A percentile compares a stretch with the other conserved stretches of the same genome.
Evolutionary conservation across 495 filamentous ascomycete species (phyloP).

Genomic region (Aspergillus conjunctus): DNA sequence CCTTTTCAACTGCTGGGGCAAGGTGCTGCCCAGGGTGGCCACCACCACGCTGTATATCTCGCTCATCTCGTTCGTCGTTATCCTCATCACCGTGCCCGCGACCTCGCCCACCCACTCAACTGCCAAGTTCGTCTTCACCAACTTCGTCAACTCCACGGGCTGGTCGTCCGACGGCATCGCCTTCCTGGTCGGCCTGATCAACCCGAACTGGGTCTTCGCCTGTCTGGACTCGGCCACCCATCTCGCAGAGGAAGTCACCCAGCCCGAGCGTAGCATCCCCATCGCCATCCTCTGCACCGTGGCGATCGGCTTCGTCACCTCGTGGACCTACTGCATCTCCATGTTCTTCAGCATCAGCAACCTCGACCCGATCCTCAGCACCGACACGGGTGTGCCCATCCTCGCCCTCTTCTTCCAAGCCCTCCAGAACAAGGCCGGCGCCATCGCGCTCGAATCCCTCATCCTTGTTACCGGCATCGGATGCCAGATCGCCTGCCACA

Average conservation of each 20-base stretch:
- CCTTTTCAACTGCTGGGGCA: conserved; percentile 59
- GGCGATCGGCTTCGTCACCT: conserved; percentile 32
- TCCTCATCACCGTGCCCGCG: conserved; percentile 31
- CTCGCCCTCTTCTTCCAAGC: conserved; percentile 33
- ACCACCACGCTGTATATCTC: conserved; percentile 49
- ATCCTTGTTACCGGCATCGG: conserved; percentile 29
- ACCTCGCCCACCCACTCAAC: conserved; percentile 23
- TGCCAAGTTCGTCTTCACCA: conserved; percentile 29
- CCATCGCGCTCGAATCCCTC: conserved; percentile 30
- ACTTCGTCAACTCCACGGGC: conserved; percentile 34
- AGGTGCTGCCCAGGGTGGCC: conserved; percentile 46
- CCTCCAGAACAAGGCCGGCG: conserved; percentile 26
- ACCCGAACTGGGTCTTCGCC: conserved; percentile 31
- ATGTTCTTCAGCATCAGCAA: conserved; percentile 35
- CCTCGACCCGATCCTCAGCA: conserved; percentile 22
- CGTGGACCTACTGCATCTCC: conserved; percentile 29
- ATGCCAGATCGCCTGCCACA: conserved; percentile 39
- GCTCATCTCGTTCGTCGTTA: conserved; percentile 42
- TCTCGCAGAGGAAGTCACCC: conserved; percentile 33
- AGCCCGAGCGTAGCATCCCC: conserved; percentile 30
- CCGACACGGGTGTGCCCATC: conserved; percentile 27
- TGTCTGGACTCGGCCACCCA: conserved; percentile 36
- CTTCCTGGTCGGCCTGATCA: conserved; percentile 35
- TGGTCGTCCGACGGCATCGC: conserved; percentile 34
- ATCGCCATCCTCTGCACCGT: conserved; percentile 31